A percentile compares a stretch with the other conserved stretches of the same genome.
Evolutionary conservation across 2,329 filamentous ascomycete species (phyloP).

Genomic region (Beauveria varroae): DNA sequence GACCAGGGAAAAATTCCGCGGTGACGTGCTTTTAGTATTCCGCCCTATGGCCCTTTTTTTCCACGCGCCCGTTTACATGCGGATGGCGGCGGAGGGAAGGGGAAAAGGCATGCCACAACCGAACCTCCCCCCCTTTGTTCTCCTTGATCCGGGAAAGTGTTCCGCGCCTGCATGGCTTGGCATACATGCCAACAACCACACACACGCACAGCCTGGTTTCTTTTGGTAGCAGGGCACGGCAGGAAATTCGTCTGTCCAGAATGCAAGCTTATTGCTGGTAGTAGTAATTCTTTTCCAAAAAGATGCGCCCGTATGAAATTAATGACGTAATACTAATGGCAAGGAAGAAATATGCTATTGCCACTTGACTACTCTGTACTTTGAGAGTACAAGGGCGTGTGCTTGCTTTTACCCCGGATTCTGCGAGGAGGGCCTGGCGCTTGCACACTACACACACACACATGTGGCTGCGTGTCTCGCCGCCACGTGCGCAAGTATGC

Average conservation of each 20-base stretch:
- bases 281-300: background rate
- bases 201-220: background rate
- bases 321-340: background rate
- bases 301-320: background rate
- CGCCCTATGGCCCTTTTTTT: background rate
- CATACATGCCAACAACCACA: background rate
- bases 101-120: background rate
- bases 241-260: background rate
- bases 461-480: background rate
- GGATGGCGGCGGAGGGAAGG: constrained; percentile 5
- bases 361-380: background rate
- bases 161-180: constrained; percentile 2
- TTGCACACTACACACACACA: background rate
- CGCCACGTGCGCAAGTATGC: background rate
- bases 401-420: background rate
- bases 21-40: background rate
- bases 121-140: background rate
- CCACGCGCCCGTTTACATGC: constrained; percentile 1
- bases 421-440: background rate
- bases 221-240: too few species aligned
- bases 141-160: background rate
- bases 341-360: background rate
- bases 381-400: background rate
- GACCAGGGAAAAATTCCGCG: background rate
- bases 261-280: background rate